These are phyloP conservation scores for Aristolochia fimbriata DNA, from an alignment of 164 flowering plant genomes.

Conservation along the genomic window DNA sequence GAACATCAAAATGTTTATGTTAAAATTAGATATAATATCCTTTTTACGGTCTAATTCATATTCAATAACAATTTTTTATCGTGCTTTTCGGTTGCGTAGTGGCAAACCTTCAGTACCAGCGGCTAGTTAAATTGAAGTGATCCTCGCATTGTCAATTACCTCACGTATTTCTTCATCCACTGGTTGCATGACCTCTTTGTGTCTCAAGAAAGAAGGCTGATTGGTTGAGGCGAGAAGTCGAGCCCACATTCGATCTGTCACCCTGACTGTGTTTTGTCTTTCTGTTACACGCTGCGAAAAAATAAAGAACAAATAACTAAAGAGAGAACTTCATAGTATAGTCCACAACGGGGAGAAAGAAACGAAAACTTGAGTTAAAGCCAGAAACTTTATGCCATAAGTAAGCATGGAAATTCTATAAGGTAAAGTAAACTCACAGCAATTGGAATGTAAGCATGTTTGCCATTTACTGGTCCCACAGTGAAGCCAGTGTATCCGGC, in stretches of 20 bases:
- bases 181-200: background rate
- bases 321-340: background rate
- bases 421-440: constrained; percentile 36
- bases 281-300: constrained; percentile 47
- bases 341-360: too few species aligned
- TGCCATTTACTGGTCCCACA: constrained; percentile 79
- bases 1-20: too few species aligned
- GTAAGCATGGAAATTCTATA: background rate
- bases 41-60: too few species aligned
- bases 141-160: constrained; percentile 1
- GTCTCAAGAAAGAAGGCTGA: constrained; percentile 49
- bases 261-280: constrained; percentile 35
- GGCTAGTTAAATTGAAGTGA: background rate
- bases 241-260: constrained; percentile 70
- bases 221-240: constrained; percentile 54
- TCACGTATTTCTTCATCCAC: background rate
- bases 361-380: too few species aligned
- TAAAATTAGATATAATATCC: too few species aligned
- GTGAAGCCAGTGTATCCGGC: constrained; percentile 94
- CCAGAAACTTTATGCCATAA: too few species aligned
- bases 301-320: background rate
- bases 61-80: too few species aligned
- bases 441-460: constrained; percentile 88
- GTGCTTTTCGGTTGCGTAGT: too few species aligned
- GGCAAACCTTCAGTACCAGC: constrained; percentile 1